phyloP scores from a whole-genome alignment of 2,329 filamentous ascomycete species.

The Paecilomyces sp. region DNA sequence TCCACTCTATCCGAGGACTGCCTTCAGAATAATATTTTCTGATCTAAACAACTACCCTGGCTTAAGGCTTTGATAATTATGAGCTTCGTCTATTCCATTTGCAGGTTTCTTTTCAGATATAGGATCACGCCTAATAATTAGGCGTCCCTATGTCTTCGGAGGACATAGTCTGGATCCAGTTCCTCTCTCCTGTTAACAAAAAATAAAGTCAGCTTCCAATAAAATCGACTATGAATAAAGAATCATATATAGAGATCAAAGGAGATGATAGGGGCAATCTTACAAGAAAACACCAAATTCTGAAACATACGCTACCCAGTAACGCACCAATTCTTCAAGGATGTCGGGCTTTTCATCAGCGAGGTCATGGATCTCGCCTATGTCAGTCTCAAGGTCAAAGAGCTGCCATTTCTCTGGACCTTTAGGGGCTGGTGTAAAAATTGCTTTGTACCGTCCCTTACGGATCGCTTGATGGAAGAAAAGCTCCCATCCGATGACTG shows the following conservation, averaged over 20 bases:
- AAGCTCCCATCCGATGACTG: constrained; percentile 51
- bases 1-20: too few relatives aligned
- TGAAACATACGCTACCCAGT: constrained; percentile 53
- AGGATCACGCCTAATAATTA: too few relatives aligned
- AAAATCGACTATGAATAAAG: too few relatives aligned
- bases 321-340: constrained; percentile 42
- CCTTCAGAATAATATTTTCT: too few relatives aligned
- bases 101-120: too few relatives aligned
- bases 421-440: constrained; percentile 51
- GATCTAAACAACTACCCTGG: too few relatives aligned
- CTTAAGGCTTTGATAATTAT: too few relatives aligned
- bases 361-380: constrained; percentile 45
- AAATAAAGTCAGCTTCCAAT: too few relatives aligned
- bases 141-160: too few relatives aligned
- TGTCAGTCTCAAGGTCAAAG: constrained; percentile 47
- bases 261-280: background rate
- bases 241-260: background rate
- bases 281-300: constrained; percentile 51
- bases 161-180: too few relatives aligned
- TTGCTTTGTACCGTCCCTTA: constrained; percentile 51
- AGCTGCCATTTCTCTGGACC: constrained; percentile 52
- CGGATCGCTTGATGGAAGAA: constrained; percentile 49
- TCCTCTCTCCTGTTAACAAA: too few relatives aligned
- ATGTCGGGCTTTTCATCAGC: constrained; percentile 35
- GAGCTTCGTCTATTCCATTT: too few relatives aligned